A percentile compares a stretch with the other conserved stretches of the same genome.
phyloP scores from a whole-genome alignment of 2,329 filamentous ascomycete species.

The Xylaria sp. region DNA sequence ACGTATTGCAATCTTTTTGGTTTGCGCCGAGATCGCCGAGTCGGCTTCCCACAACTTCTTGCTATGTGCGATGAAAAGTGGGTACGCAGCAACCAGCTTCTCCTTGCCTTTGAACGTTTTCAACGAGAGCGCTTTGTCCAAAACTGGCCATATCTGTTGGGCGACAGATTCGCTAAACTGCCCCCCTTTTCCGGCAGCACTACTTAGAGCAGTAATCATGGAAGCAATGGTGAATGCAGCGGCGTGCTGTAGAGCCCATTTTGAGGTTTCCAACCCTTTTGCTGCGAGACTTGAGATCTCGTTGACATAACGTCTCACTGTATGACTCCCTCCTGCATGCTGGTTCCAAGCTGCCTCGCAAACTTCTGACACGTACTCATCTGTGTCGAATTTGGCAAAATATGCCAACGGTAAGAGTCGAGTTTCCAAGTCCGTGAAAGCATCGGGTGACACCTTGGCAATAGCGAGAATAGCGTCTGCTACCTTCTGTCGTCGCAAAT shows the following conservation, averaged over 20 bases:
- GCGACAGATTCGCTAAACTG: slow-evolving; percentile 71
- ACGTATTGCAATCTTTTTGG: slow-evolving; percentile 83
- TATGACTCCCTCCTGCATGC: slow-evolving; percentile 85
- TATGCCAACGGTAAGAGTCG: slow-evolving; percentile 88
- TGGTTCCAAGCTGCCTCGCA: slow-evolving; percentile 90
- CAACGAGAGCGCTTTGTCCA: slow-evolving; percentile 83
- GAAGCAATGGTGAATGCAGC: slow-evolving; percentile 84
- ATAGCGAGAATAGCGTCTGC: slow-evolving; percentile 86
- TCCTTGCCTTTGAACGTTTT: slow-evolving; percentile 97
- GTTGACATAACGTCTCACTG: slow-evolving; percentile 82
- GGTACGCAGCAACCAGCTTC: slow-evolving; percentile 81
- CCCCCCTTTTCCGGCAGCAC: slow-evolving; percentile 65
- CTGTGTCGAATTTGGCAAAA: slow-evolving; percentile 84
- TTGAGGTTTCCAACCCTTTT: slow-evolving; percentile 77
- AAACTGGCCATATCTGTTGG: slow-evolving; percentile 78
- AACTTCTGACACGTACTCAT: slow-evolving; percentile 81
- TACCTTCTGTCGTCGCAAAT: slow-evolving; percentile 76
- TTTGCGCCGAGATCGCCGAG: slow-evolving; percentile 65
- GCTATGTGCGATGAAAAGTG: slow-evolving; percentile 77
- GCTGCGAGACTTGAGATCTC: slow-evolving; percentile 81
- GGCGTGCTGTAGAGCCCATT: slow-evolving; percentile 92
- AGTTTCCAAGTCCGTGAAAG: slow-evolving; percentile 81
- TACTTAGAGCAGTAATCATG: slow-evolving; percentile 72
- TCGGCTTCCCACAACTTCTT: slow-evolving; percentile 68
- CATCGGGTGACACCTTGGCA: slow-evolving; percentile 87